Evolutionary conservation across 208 protist genomes (phyloP).

Genomic region (Phytomonas sp.): DNA sequence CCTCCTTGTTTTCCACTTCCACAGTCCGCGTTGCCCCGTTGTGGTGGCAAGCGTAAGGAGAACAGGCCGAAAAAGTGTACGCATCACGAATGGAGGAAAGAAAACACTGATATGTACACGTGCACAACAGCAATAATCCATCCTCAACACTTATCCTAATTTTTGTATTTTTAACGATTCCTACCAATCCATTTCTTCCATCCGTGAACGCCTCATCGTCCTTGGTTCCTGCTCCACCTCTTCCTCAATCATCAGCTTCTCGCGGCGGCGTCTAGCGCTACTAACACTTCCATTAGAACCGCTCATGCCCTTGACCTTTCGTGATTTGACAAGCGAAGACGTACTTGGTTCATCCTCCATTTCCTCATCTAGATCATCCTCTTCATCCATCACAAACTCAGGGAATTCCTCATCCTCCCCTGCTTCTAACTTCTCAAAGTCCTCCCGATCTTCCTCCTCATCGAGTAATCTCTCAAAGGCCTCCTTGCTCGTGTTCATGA

Average conservation of each 20-base stretch:
- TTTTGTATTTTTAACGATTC: not conserved
- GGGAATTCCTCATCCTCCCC: conserved; percentile 82
- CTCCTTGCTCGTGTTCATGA: conserved; percentile 87
- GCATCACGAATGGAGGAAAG: not conserved
- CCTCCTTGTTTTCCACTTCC: too few relatives aligned
- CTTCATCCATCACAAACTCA: conserved; percentile 88
- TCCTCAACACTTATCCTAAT: not conserved
- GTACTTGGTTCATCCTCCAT: conserved; percentile 16
- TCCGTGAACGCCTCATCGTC: conserved; percentile 29
- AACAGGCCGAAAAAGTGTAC: not conserved
- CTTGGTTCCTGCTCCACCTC: conserved; percentile 64
- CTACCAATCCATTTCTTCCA: conserved; percentile 81
- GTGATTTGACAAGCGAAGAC: not conserved
- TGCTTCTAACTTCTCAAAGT: conserved; percentile 64
- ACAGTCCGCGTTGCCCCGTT: too few relatives aligned
- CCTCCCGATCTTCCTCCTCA: conserved; percentile 74
- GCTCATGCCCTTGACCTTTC: not conserved
- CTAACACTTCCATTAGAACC: conserved; percentile 6
- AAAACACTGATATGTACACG: not conserved
- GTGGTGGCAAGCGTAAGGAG: not conserved
- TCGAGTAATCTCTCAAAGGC: conserved; percentile 85
- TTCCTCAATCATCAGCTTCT: conserved; percentile 80
- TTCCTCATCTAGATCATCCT: conserved; percentile 68
- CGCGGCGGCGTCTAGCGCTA: conserved; percentile 26
- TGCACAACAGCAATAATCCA: conserved; percentile 2